A percentile compares a stretch with the other conserved stretches of the same genome.
These are phyloP conservation scores for Blumeria graminis DNA, from an alignment of 2,329 filamentous ascomycete species.

Conservation along the genomic window DNA sequence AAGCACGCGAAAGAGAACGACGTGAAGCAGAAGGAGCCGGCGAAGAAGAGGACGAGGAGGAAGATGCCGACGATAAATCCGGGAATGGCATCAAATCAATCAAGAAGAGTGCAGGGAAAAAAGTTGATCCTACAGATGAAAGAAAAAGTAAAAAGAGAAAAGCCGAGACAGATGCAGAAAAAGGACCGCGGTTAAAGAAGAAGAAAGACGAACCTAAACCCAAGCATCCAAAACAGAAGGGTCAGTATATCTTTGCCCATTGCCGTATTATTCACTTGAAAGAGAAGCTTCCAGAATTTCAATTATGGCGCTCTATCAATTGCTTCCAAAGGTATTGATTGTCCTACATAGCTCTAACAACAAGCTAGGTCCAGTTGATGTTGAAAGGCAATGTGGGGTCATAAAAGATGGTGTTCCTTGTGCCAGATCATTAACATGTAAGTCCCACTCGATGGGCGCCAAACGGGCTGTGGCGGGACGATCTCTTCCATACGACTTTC, in stretches of 20 bases:
- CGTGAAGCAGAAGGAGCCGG: slow-evolving; percentile 16
- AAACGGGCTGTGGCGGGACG: slow-evolving; percentile 73
- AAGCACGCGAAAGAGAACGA: slow-evolving; percentile 18
- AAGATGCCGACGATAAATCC: slow-evolving; percentile 17
- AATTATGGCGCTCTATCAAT: too few species aligned
- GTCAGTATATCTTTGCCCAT: slow-evolving; percentile 16
- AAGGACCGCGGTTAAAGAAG: slow-evolving; percentile 71
- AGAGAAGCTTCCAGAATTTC: too few species aligned
- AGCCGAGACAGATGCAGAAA: slow-evolving; percentile 51
- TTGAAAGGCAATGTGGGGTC: slow-evolving; percentile 84
- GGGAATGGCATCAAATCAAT: slow-evolving; percentile 16
- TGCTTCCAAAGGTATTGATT: background rate
- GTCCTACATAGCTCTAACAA: background rate
- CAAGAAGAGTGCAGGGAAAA: slow-evolving; percentile 44
- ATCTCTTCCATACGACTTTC: slow-evolving; percentile 77
- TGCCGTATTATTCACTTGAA: background rate
- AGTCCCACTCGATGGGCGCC: slow-evolving; percentile 84
- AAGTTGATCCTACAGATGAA: slow-evolving; percentile 28
- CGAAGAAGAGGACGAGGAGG: slow-evolving; percentile 18
- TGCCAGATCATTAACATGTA: slow-evolving; percentile 74
- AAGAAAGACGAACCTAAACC: slow-evolving; percentile 82
- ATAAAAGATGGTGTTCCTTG: slow-evolving; percentile 68
- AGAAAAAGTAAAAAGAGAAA: slow-evolving; percentile 58
- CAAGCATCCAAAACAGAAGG: slow-evolving; percentile 67
- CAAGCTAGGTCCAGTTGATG: slow-evolving; percentile 52